Conservation (phyloP, 2,329 filamentous ascomycete genomes). For the Stagonosporopsis cucurbitacearum region DNA sequence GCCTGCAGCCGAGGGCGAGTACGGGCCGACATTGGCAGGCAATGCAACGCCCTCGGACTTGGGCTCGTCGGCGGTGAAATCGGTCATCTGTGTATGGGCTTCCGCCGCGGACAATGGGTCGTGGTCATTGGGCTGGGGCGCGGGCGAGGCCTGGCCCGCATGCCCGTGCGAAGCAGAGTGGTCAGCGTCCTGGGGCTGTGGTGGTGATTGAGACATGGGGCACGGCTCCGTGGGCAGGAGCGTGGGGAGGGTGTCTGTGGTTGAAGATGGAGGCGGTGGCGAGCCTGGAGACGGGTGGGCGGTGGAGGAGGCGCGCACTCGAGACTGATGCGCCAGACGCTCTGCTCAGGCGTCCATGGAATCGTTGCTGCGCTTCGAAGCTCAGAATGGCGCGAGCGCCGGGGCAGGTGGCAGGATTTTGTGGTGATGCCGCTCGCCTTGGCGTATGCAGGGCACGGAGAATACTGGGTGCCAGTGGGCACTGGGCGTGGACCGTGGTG, state of each 20-base stretch:
- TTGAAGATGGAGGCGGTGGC: constrained; percentile 4
- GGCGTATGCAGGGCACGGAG: constrained; percentile 33
- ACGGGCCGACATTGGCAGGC: constrained; percentile 16
- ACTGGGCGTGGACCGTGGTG: constrained; percentile 1
- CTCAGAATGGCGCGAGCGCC: constrained; percentile 4
- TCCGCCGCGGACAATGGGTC: constrained; percentile 16
- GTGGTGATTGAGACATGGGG: constrained; percentile 39
- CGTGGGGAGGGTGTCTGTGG: constrained; percentile 1
- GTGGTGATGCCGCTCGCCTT: constrained; percentile 19
- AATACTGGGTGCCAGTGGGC: constrained; percentile 23
- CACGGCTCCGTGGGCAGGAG: constrained; percentile 14
- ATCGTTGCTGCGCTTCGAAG: constrained; percentile 7
- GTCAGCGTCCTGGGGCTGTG: constrained; percentile 20
- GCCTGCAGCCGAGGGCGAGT: constrained; percentile 27
- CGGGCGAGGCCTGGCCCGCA: constrained; percentile 23
- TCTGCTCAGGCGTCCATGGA: constrained; percentile 33
- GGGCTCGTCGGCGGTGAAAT: neutral
- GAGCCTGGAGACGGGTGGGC: neutral
- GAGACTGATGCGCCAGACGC: constrained; percentile 1
- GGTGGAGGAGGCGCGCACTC: constrained; percentile 2
- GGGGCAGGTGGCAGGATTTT: constrained; percentile 13
- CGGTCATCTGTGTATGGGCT: constrained; percentile 10
- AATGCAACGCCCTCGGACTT: constrained; percentile 9
- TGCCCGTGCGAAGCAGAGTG: constrained; percentile 13
- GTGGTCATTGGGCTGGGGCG: constrained; percentile 16